phyloP scores from a whole-genome alignment of 2,329 filamentous ascomycete species.

The Arthrobotrys musiformis region DNA sequence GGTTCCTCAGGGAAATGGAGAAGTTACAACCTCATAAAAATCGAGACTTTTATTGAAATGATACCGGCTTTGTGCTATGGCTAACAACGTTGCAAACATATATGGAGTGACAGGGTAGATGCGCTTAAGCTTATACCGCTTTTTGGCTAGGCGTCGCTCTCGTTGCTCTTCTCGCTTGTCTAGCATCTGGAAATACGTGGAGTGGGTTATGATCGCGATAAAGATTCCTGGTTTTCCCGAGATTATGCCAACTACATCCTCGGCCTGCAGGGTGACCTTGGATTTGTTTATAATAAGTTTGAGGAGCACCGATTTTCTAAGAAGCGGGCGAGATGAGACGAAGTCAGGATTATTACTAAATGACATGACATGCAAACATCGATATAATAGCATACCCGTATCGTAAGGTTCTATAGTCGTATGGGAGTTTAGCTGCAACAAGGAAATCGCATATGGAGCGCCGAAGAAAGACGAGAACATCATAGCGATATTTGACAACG shows the following conservation, averaged over 20 bases:
- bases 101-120: neutral
- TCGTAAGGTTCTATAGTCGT: neutral
- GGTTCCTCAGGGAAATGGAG: neutral
- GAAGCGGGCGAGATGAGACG: no score
- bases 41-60: neutral
- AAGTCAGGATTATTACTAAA: neutral
- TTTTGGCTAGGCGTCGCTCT: no score
- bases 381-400: neutral
- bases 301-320: neutral
- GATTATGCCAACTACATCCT: neutral
- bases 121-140: neutral
- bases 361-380: no score
- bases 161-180: neutral
- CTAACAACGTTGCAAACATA: neutral
- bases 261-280: neutral
- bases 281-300: neutral
- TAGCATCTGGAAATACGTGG: neutral
- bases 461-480: neutral
- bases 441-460: neutral
- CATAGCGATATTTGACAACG: no score
- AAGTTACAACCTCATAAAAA: neutral
- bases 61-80: slow-evolving; percentile 5
- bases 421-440: neutral
- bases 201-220: neutral
- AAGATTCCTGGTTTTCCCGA: neutral